These are phyloP conservation scores for Xylaria sp. DNA, from an alignment of 2,329 filamentous ascomycete genomes.

Conservation along the genomic window DNA sequence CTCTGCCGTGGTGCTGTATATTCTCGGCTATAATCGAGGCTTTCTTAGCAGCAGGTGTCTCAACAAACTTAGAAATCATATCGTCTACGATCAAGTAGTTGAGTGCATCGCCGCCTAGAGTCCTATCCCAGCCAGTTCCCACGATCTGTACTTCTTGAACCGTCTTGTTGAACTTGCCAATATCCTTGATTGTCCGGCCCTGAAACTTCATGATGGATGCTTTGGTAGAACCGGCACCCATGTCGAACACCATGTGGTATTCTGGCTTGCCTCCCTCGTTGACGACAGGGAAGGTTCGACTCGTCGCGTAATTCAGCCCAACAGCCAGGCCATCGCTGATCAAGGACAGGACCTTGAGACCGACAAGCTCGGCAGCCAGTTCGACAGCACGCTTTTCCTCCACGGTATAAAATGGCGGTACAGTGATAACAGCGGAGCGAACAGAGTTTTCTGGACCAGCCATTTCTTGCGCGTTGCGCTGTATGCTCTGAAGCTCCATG, in stretches of 20 bases:
- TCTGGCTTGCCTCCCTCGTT: conserved; percentile 85
- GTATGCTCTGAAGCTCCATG: conserved; percentile 93
- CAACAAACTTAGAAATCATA: conserved; percentile 79
- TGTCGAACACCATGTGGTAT: conserved; percentile 92
- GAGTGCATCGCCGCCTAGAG: conserved; percentile 85
- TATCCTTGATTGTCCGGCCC: conserved; percentile 83
- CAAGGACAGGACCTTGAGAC: conserved; percentile 80
- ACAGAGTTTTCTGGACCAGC: conserved; percentile 76
- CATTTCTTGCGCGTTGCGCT: conserved; percentile 81
- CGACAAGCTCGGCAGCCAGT: conserved; percentile 83
- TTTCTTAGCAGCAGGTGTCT: conserved; percentile 68
- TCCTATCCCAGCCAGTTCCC: conserved; percentile 85
- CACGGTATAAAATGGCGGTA: conserved; percentile 86
- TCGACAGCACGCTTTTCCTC: conserved; percentile 88
- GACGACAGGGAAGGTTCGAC: conserved; percentile 82
- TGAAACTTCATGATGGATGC: conserved; percentile 91
- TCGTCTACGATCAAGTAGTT: conserved; percentile 88
- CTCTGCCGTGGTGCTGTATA: conserved; percentile 76
- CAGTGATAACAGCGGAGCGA: conserved; percentile 82
- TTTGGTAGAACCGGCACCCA: conserved; percentile 94
- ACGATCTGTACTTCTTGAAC: conserved; percentile 92
- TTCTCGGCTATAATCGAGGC: conserved; percentile 62
- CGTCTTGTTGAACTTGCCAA: conserved; percentile 94
- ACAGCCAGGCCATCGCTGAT: conserved; percentile 91
- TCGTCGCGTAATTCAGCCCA: conserved; percentile 92